A percentile compares a stretch with the other conserved stretches of the same genome.
These are phyloP conservation scores for Beta corolliflora DNA, from an alignment of 179 eudicot species.

Conservation along the genomic window DNA sequence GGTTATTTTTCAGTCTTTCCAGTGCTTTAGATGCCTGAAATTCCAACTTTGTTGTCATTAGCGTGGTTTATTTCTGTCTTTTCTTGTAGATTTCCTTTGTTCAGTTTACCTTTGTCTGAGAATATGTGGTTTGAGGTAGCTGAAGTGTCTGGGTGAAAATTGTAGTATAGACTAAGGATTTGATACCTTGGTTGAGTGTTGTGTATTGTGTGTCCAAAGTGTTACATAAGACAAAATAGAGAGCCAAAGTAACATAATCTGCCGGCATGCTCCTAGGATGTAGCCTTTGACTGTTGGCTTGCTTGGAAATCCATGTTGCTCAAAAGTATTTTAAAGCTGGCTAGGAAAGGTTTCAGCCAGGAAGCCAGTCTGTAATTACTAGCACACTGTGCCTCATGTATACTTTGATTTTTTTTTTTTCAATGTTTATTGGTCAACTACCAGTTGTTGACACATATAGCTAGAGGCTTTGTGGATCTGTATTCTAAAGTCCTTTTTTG, in stretches of 20 bases:
- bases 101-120: too few species aligned
- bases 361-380: neutral
- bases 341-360: neutral
- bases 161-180: too few species aligned
- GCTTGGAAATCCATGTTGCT: neutral
- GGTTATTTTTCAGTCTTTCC: too few species aligned
- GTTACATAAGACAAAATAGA: neutral
- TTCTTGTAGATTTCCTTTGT: too few species aligned
- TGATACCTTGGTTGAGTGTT: neutral
- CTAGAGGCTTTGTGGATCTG: neutral
- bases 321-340: neutral
- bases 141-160: too few species aligned
- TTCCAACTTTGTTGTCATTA: too few species aligned
- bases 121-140: too few species aligned
- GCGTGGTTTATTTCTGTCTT: too few species aligned
- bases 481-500: constrained; percentile 22
- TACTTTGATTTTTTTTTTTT: neutral
- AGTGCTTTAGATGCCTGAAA: too few species aligned
- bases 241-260: neutral
- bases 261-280: neutral
- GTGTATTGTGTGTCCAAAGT: neutral
- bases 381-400: neutral
- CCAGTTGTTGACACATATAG: neutral
- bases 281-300: neutral
- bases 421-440: neutral